These are phyloP conservation scores for Cucumis sativus DNA, from an alignment of 306 rosid genomes.

Conservation along the genomic window DNA sequence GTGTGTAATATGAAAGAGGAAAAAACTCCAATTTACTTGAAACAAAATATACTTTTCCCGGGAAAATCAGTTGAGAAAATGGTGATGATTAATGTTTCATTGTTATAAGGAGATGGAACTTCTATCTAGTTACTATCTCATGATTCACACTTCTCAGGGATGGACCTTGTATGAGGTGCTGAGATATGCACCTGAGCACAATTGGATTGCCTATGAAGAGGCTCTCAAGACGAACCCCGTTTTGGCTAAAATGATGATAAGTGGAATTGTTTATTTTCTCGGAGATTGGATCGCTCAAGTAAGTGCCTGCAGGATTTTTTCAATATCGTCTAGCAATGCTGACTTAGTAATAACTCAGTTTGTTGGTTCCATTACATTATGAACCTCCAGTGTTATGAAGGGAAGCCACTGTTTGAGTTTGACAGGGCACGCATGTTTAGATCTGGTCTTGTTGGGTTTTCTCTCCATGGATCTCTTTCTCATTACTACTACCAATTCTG, in stretches of 20 bases:
- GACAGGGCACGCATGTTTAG: constrained; percentile 62
- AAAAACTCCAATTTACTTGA: neutral
- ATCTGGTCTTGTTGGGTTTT: constrained; percentile 90
- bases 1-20: neutral
- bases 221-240: constrained; percentile 77
- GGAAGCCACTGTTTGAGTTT: constrained; percentile 74
- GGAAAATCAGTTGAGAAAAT: neutral
- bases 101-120: neutral
- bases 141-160: constrained; percentile 38
- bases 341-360: neutral
- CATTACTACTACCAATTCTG: constrained; percentile 93
- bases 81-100: neutral
- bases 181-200: constrained; percentile 91
- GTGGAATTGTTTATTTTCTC: constrained; percentile 73
- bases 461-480: constrained; percentile 94
- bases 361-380: constrained; percentile 1
- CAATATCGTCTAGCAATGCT: neutral
- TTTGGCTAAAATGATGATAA: constrained; percentile 83
- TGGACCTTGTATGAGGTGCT: constrained; percentile 91
- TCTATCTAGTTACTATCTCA: neutral
- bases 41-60: neutral
- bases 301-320: neutral
- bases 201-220: constrained; percentile 92
- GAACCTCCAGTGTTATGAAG: constrained; percentile 69
- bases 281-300: constrained; percentile 99